These are phyloP conservation scores for Exophiala spinifera DNA, from an alignment of 2,329 filamentous ascomycete genomes.

Conservation along the genomic window DNA sequence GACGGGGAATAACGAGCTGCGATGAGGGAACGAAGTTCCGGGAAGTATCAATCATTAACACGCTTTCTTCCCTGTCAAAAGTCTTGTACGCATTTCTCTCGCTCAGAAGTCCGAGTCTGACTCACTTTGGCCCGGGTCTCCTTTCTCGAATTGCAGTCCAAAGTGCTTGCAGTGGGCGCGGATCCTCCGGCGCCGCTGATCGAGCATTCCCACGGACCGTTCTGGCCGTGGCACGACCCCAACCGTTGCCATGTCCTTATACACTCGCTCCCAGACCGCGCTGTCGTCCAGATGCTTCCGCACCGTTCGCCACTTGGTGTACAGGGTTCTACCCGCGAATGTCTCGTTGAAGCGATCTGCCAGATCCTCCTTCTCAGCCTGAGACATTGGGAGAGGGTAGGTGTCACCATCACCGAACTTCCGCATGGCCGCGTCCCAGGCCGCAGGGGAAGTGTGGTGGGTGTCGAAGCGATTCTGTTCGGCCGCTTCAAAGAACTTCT, in stretches of 20 bases:
- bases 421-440: not conserved
- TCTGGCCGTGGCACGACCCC: conserved; percentile 9
- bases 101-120: not conserved
- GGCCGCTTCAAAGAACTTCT: conserved; percentile 2
- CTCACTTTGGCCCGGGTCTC: not conserved
- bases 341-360: conserved; percentile 10
- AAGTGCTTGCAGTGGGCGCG: conserved; percentile 8
- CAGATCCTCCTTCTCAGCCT: not conserved
- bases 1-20: too few species aligned
- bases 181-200: conserved; percentile 7
- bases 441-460: not conserved
- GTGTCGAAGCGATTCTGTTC: not conserved
- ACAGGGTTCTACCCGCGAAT: conserved; percentile 7
- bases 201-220: conserved; percentile 6
- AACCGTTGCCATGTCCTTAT: conserved; percentile 7
- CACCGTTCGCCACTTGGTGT: not conserved
- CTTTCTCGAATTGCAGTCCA: not conserved
- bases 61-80: too few species aligned
- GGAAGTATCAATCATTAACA: too few species aligned
- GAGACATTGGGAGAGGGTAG: conserved; percentile 2
- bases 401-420: not conserved
- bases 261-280: not conserved
- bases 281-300: not conserved
- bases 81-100: too few species aligned
- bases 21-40: too few species aligned